These are phyloP conservation scores for Rhizopogon vulgaris DNA, from an alignment of 768 basidiomycete genomes.

Conservation along the genomic window DNA sequence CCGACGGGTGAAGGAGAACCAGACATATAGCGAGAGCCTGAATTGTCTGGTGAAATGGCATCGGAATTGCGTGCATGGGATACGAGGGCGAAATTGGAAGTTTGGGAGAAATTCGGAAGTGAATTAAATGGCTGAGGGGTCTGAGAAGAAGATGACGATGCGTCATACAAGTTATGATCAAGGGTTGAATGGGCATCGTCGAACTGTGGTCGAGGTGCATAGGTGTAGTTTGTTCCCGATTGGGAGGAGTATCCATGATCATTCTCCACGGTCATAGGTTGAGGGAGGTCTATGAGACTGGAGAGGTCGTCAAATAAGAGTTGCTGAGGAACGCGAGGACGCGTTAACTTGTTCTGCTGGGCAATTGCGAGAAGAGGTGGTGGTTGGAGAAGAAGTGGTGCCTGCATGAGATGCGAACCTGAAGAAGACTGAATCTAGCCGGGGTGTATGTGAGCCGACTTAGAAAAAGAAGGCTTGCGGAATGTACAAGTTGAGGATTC, in stretches of 20 bases:
- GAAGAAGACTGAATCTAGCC: slow-evolving; percentile 8
- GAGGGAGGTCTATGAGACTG: slow-evolving; percentile 19
- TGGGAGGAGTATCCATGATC: slow-evolving; percentile 23
- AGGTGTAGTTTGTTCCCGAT: slow-evolving; percentile 30
- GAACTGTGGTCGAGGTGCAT: slow-evolving; percentile 23
- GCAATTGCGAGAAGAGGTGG: slow-evolving; percentile 16
- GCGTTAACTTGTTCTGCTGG: background rate
- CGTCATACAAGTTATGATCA: slow-evolving; percentile 25
- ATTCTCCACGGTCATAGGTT: slow-evolving; percentile 31
- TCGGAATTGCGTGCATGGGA: slow-evolving; percentile 14
- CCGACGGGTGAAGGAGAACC: slow-evolving; percentile 43
- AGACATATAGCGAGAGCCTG: slow-evolving; percentile 20
- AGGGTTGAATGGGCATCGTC: slow-evolving; percentile 28
- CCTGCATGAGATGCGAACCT: slow-evolving; percentile 15
- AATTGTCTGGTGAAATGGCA: slow-evolving; percentile 4
- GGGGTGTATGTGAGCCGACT: slow-evolving; percentile 9
- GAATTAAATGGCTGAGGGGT: slow-evolving; percentile 10
- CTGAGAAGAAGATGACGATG: slow-evolving; percentile 12
- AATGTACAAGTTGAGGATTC: slow-evolving; percentile 13
- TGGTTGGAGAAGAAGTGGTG: slow-evolving; percentile 21
- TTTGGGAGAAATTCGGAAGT: slow-evolving; percentile 11
- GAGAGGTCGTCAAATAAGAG: slow-evolving; percentile 21
- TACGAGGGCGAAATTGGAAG: slow-evolving; percentile 13
- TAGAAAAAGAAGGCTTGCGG: slow-evolving; percentile 13
- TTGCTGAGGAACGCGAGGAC: slow-evolving; percentile 9